A percentile compares a stretch with the other conserved stretches of the same genome.
Evolutionary conservation across 495 filamentous ascomycete species (phyloP).

Genomic region (Choiromyces venosus): DNA sequence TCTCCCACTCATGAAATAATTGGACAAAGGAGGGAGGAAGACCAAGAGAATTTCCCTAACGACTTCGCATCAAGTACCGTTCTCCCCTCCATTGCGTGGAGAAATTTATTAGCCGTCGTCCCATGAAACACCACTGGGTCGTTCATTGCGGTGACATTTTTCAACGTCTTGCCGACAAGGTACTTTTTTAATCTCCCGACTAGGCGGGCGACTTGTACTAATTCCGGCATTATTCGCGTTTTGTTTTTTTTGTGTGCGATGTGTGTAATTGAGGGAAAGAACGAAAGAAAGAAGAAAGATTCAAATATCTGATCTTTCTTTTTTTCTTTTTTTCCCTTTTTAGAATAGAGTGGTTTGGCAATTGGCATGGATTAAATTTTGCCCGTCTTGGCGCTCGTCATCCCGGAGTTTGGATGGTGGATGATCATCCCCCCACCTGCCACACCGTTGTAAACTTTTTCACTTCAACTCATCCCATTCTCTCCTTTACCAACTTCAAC

Average conservation of each 20-base stretch:
- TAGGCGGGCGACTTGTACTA: slow-evolving; percentile 79
- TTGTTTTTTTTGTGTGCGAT: background rate
- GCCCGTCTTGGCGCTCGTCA: background rate
- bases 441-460: background rate
- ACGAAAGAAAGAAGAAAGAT: background rate
- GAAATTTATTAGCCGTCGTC: slow-evolving; percentile 65
- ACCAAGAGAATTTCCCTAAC: slow-evolving; percentile 97
- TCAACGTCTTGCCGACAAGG: slow-evolving; percentile 74
- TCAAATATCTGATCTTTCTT: background rate
- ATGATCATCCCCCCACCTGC: no score
- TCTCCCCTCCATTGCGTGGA: slow-evolving; percentile 67
- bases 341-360: background rate
- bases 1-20: background rate
- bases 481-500: no score
- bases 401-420: background rate
- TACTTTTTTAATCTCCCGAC: slow-evolving; percentile 76
- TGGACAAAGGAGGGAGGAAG: background rate
- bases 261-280: background rate
- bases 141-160: slow-evolving; percentile 62
- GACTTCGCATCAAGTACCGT: slow-evolving; percentile 56
- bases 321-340: background rate
- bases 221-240: slow-evolving; percentile 65
- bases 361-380: background rate
- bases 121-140: slow-evolving; percentile 83
- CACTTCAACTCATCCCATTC: background rate